These are phyloP conservation scores for Priceomyces melissophilus DNA, from an alignment of 805 yeast genomes.

Conservation along the genomic window DNA sequence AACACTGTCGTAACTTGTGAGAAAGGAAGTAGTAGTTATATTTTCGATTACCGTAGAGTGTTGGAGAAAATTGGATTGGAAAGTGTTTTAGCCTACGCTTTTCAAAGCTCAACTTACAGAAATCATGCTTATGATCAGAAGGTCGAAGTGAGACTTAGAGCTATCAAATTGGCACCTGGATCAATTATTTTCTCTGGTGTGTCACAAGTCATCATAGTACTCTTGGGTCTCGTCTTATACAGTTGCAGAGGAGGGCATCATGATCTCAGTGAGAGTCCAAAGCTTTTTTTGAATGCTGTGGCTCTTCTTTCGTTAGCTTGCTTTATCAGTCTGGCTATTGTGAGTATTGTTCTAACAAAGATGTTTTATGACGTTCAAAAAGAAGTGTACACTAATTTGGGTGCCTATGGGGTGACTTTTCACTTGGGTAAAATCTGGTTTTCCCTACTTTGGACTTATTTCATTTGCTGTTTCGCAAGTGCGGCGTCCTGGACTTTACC, in stretches of 20 bases:
- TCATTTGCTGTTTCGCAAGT: slow-evolving; percentile 18
- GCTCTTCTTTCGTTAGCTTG: slow-evolving; percentile 35
- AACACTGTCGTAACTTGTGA: slow-evolving; percentile 23
- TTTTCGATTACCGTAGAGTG: slow-evolving; percentile 45
- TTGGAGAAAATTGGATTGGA: slow-evolving; percentile 38
- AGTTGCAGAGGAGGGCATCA: slow-evolving; percentile 27
- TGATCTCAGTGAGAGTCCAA: slow-evolving; percentile 32
- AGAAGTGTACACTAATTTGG: slow-evolving; percentile 30
- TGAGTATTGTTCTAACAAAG: slow-evolving; percentile 27
- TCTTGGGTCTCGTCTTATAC: slow-evolving; percentile 34
- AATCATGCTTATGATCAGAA: slow-evolving; percentile 9
- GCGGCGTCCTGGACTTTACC: slow-evolving; percentile 37
- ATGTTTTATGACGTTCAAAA: slow-evolving; percentile 20
- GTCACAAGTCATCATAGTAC: slow-evolving; percentile 25
- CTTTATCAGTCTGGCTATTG: slow-evolving; percentile 26
- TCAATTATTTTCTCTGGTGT: slow-evolving; percentile 25
- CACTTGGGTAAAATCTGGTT: slow-evolving; percentile 43
- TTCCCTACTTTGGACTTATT: slow-evolving; percentile 36
- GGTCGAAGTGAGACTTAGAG: slow-evolving; percentile 13
- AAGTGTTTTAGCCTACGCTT: slow-evolving; percentile 49
- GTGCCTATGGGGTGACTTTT: slow-evolving; percentile 45
- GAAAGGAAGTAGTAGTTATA: slow-evolving; percentile 15
- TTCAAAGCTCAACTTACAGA: slow-evolving; percentile 16
- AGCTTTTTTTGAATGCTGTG: slow-evolving; percentile 29
- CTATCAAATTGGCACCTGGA: slow-evolving; percentile 21